These are phyloP conservation scores for Naganishia onofrii DNA, from an alignment of 768 basidiomycete species.

Conservation along the genomic window DNA sequence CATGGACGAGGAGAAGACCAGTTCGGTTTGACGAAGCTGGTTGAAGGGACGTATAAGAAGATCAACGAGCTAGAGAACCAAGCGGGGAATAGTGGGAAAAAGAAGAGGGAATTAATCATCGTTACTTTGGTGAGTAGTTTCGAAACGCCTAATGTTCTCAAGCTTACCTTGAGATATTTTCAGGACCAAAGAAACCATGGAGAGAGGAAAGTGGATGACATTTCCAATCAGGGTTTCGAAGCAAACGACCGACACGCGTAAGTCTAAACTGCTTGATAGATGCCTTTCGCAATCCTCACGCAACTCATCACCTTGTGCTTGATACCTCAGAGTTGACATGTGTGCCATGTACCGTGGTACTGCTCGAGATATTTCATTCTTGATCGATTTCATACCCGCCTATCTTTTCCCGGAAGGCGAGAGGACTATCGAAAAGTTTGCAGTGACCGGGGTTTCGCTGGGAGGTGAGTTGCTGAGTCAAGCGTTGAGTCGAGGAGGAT, in stretches of 20 bases:
- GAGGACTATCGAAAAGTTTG: constrained; percentile 65
- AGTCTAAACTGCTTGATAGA: constrained; percentile 35
- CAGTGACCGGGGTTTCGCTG: constrained; percentile 70
- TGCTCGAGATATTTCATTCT: constrained; percentile 66
- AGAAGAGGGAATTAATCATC: constrained; percentile 54
- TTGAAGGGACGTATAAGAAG: constrained; percentile 51
- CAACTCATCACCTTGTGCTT: neutral
- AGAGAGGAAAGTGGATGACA: constrained; percentile 51
- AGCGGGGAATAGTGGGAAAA: constrained; percentile 24
- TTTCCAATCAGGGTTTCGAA: constrained; percentile 52
- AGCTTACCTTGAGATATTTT: neutral
- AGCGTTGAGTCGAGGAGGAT: neutral
- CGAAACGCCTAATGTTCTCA: neutral
- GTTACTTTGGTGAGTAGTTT: constrained; percentile 56
- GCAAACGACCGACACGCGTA: constrained; percentile 57
- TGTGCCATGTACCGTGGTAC: constrained; percentile 48
- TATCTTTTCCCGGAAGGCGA: constrained; percentile 71
- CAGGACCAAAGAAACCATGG: constrained; percentile 64
- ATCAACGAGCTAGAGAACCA: constrained; percentile 28
- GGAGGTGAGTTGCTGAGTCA: constrained; percentile 56
- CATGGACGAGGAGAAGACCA: constrained; percentile 57
- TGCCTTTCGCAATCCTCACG: neutral
- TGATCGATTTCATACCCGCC: constrained; percentile 74
- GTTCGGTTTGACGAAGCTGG: constrained; percentile 50
- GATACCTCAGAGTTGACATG: constrained; percentile 60